Evolutionary conservation across 441 rosid species (phyloP), one percentile per base, ranked within the genome.

Genomic region (Raphanus hybrid): DNA sequence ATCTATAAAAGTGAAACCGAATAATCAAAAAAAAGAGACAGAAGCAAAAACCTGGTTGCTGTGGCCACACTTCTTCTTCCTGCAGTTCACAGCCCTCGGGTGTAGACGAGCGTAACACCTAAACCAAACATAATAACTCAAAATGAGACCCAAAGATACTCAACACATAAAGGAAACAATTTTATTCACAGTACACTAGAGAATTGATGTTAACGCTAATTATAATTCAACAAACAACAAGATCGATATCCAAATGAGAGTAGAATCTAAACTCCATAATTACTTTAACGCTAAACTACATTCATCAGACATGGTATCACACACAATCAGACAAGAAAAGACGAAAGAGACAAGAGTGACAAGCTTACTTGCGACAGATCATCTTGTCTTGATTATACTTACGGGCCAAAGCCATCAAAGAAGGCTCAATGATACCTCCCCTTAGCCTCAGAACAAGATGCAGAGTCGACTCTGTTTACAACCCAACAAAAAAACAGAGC

Each of bases 21-120:
- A 8, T n/a, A 50, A 37, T 1, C 3, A 39, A 50, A 41, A 10
- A 45, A 35, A 58, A 29, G 23, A 63, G 76, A 48, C 8, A 0
- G 12, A 62, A 59, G 15, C 27, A 6, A 18, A 41, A 3, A 88
- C 92, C 92, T 88, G 90, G 77, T 88, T 88, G 87, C 90, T 88
- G 76, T 88, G 92, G 3, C 92, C 90, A 23, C 92, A 88, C 69
- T 88, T 88, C 86, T 88, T 88, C 85, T 88, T 88, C 62, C 92
- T 76, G 80, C 92, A 88, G 76, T 88, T 88, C 15, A 87, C 90
- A 59, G 90, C 92, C 80, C 92, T 83, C 1, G 89, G 92, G 68
- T 86, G 92, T 76, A 86, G 82, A 45, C 92, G 90, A 5, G 90
- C 92, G 63, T 88, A 88, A 45, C 92, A 88, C 75, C 94, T 90